These are phyloP conservation scores for Colletotrichum liriopes DNA, from an alignment of 2,329 filamentous ascomycete species.

Conservation along the genomic window DNA sequence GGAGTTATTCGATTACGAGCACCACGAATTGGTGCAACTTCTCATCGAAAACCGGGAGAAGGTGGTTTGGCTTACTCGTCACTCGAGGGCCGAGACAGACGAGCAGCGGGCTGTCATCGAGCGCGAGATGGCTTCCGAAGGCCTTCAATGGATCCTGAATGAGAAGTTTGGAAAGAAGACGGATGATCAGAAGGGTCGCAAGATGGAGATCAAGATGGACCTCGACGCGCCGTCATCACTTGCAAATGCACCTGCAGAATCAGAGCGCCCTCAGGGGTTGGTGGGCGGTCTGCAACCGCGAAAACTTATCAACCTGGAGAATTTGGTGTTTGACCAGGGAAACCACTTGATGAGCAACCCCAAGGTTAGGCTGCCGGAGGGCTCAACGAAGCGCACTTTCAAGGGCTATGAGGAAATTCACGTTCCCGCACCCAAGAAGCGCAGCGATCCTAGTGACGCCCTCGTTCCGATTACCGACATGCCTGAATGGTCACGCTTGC, in stretches of 20 bases:
- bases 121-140: constrained; percentile 91
- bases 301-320: constrained; percentile 93
- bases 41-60: constrained; percentile 94
- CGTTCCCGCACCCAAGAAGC: constrained; percentile 92
- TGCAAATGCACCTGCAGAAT: constrained; percentile 63
- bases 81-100: constrained; percentile 86
- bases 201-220: constrained; percentile 95
- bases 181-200: constrained; percentile 72
- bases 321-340: constrained; percentile 96
- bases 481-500: constrained; percentile 90
- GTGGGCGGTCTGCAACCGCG: constrained; percentile 89
- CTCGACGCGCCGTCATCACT: constrained; percentile 81
- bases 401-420: constrained; percentile 99
- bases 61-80: constrained; percentile 93
- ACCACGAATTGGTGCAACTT: constrained; percentile 92
- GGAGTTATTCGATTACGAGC: constrained; percentile 98
- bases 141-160: constrained; percentile 87
- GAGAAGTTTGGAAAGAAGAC: constrained; percentile 85
- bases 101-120: constrained; percentile 84
- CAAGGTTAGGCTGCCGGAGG: constrained; percentile 92
- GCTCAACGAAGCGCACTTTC: constrained; percentile 94
- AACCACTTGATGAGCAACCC: constrained; percentile 99
- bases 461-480: constrained; percentile 89
- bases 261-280: constrained; percentile 76
- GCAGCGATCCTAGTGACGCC: constrained; percentile 83